A percentile compares a stretch with the other conserved stretches of the same genome.
phyloP scores from a whole-genome alignment of 805 yeast species.

The Hermanozyma aechmeae region DNA sequence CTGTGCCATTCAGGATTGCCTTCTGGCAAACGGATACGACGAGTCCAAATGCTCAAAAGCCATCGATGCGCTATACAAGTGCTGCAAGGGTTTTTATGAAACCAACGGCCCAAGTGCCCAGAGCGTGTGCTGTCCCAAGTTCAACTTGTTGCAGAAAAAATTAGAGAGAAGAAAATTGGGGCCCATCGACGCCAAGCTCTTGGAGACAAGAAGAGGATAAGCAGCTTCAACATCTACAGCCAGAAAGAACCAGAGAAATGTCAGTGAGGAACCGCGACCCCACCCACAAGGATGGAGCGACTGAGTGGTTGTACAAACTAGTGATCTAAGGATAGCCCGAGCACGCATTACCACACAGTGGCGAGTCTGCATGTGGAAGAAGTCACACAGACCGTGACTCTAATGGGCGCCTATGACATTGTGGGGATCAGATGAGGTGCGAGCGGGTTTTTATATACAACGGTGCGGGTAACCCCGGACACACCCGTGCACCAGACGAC shows the following conservation, averaged over 20 bases:
- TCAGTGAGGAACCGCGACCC: constrained; percentile 73
- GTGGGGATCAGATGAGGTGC: constrained; percentile 17
- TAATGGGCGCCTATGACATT: constrained; percentile 76
- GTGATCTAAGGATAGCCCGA: constrained; percentile 87
- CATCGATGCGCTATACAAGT: constrained; percentile 63
- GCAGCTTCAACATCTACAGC: neutral
- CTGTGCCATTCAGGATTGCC: constrained; percentile 76
- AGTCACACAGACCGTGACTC: constrained; percentile 54
- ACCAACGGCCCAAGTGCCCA: constrained; percentile 49
- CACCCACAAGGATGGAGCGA: constrained; percentile 38
- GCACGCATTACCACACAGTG: constrained; percentile 61
- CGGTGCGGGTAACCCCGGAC: constrained; percentile 13
- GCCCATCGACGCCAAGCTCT: constrained; percentile 47
- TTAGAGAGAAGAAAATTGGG: constrained; percentile 54
- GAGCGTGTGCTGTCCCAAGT: constrained; percentile 74
- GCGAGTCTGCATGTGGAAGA: constrained; percentile 39
- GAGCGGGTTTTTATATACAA: constrained; percentile 5
- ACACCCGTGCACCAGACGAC: no score
- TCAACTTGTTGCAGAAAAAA: constrained; percentile 51
- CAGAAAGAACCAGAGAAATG: constrained; percentile 21
- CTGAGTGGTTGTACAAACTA: constrained; percentile 48
- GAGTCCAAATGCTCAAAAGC: constrained; percentile 65
- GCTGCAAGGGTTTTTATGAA: constrained; percentile 62
- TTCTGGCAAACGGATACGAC: constrained; percentile 50
- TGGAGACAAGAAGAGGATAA: neutral